Evolutionary conservation across 2,329 filamentous ascomycete species (phyloP).

Genomic region (Cordyceps cateniannulata): DNA sequence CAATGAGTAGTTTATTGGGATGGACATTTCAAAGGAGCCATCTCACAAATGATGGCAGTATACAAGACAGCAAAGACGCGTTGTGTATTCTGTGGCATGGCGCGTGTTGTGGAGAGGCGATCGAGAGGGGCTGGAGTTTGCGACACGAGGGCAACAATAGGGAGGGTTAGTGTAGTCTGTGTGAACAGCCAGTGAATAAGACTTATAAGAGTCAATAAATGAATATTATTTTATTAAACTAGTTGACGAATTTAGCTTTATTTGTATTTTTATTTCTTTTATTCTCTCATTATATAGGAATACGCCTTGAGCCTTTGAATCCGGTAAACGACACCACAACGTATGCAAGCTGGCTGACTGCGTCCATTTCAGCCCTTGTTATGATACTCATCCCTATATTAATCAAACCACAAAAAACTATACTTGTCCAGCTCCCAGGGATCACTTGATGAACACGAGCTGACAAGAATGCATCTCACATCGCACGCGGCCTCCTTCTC

Average conservation of each 20-base stretch:
- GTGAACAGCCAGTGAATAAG: neutral
- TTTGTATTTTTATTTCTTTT: neutral
- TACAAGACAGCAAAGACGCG: neutral
- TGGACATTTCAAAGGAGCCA: too few relatives aligned
- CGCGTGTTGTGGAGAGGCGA: neutral
- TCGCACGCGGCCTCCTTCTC: neutral
- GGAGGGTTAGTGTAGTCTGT: neutral
- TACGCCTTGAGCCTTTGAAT: neutral
- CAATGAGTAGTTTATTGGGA: neutral
- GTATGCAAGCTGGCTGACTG: neutral
- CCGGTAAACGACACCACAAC: neutral
- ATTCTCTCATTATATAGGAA: neutral
- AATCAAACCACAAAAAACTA: neutral
- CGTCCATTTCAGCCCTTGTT: neutral
- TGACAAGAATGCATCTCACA: neutral
- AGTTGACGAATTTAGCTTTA: neutral
- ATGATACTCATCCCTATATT: neutral
- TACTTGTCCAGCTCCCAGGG: neutral
- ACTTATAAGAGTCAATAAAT: neutral
- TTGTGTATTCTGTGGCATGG: neutral
- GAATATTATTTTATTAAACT: neutral
- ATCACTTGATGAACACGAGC: neutral
- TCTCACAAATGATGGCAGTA: too few relatives aligned
- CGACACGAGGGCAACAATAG: slow-evolving; percentile 7
- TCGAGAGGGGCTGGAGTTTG: neutral